Percentiles rank a stretch among this genome's conserved stretches.
Evolutionary conservation across 1,284 basidiomycete genomes (phyloP).

Genomic region (Thecaphora frezii): DNA sequence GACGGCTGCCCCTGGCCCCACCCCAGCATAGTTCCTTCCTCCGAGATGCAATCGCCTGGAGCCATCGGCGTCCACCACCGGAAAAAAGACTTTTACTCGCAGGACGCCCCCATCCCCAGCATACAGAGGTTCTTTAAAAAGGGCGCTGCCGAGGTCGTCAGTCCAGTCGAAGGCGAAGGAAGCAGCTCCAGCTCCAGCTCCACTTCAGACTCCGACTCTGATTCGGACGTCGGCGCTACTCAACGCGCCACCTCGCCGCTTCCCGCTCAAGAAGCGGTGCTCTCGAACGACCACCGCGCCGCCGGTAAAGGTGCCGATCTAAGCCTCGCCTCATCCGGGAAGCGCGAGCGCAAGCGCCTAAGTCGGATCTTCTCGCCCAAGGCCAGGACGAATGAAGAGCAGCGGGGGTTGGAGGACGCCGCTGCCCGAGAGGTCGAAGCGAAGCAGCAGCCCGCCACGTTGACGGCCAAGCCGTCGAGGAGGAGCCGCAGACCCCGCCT

Average conservation of each 20-base stretch:
- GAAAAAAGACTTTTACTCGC: constrained; percentile 26
- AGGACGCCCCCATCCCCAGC: constrained; percentile 28
- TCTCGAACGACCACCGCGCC: not conserved
- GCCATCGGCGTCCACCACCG: constrained; percentile 2
- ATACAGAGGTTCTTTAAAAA: constrained; percentile 37
- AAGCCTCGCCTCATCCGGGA: not conserved
- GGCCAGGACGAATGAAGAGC: constrained; percentile 1
- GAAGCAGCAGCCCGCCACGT: constrained; percentile 13
- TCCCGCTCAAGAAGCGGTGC: too few species aligned
- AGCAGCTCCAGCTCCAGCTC: not conserved
- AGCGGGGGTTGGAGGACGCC: not conserved
- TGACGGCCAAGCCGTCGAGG: constrained; percentile 7
- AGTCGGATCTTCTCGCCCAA: constrained; percentile 9
- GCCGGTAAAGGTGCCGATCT: too few species aligned
- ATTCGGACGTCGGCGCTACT: too few species aligned
- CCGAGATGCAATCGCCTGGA: not conserved
- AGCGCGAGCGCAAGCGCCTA: not conserved
- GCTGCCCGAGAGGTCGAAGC: constrained; percentile 6
- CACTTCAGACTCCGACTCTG: too few species aligned
- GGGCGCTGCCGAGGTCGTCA: constrained; percentile 25
- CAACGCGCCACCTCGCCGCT: not conserved
- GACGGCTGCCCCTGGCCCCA: too few species aligned
- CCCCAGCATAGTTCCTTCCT: too few species aligned
- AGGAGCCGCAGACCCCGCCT: constrained; percentile 14
- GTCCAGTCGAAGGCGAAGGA: constrained; percentile 6